Percentiles rank a stretch among this genome's conserved stretches.
Evolutionary conservation across 768 basidiomycete species (phyloP).

Genomic region (Cytidiella melzeri): DNA sequence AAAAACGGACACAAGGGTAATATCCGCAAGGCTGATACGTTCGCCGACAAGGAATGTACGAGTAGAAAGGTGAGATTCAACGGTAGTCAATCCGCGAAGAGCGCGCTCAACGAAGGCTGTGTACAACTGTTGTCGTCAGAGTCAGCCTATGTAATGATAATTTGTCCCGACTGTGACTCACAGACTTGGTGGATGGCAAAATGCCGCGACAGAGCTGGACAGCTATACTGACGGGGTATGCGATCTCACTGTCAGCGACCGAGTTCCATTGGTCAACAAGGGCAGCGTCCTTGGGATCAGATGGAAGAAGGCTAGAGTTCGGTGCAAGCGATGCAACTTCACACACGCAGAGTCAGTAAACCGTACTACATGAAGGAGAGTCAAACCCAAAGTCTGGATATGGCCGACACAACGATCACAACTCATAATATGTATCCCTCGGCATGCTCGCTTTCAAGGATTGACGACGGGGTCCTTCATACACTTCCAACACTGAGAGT

Average conservation of each 20-base stretch:
- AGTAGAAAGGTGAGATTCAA: slow-evolving; percentile 68
- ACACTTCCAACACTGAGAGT: slow-evolving; percentile 1
- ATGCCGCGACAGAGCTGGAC: slow-evolving; percentile 37
- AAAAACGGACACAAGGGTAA: slow-evolving; percentile 58
- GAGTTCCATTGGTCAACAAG: slow-evolving; percentile 83
- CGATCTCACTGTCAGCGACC: slow-evolving; percentile 65
- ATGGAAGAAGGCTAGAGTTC: slow-evolving; percentile 74
- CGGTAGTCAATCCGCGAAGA: slow-evolving; percentile 50
- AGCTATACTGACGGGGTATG: slow-evolving; percentile 32
- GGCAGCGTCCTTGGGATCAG: slow-evolving; percentile 58
- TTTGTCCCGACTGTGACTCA: slow-evolving; percentile 30
- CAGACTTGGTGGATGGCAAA: slow-evolving; percentile 80
- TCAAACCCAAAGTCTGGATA: slow-evolving; percentile 28
- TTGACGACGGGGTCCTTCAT: slow-evolving; percentile 5
- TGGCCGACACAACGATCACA: slow-evolving; percentile 14
- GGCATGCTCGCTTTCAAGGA: slow-evolving; percentile 13
- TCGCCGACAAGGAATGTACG: slow-evolving; percentile 91
- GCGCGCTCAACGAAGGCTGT: slow-evolving; percentile 46
- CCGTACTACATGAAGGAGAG: slow-evolving; percentile 12
- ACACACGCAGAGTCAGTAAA: slow-evolving; percentile 17
- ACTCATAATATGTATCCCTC: slow-evolving; percentile 17
- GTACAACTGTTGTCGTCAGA: slow-evolving; percentile 44
- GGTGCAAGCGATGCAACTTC: slow-evolving; percentile 73
- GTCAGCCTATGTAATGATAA: not conserved
- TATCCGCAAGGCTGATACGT: slow-evolving; percentile 90